These are phyloP conservation scores for Barnettozyma vustinii DNA, from an alignment of 805 yeast genomes.

Conservation along the genomic window DNA sequence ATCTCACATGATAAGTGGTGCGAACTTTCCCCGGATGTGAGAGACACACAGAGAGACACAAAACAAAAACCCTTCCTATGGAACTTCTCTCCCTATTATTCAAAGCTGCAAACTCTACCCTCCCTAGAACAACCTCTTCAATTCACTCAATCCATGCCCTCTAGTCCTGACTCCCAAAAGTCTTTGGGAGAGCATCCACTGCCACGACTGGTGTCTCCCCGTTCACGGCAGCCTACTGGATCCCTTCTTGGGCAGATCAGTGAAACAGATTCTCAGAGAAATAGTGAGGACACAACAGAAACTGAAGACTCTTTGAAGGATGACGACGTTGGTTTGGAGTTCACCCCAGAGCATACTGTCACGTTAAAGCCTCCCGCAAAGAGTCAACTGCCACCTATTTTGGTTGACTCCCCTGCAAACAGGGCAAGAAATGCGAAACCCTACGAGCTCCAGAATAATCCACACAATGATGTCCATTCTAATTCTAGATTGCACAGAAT, in stretches of 20 bases:
- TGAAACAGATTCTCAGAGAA: constrained; percentile 1
- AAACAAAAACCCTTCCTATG: not conserved
- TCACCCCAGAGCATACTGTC: constrained; percentile 7
- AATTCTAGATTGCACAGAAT: constrained; percentile 41
- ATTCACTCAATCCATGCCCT: not conserved
- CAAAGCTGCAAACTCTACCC: not conserved
- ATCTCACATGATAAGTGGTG: not conserved
- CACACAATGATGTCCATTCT: constrained; percentile 16
- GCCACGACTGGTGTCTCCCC: not conserved
- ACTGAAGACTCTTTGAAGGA: constrained; percentile 2
- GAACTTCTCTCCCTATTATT: not conserved
- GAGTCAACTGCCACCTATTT: constrained; percentile 5
- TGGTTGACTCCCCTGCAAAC: constrained; percentile 8
- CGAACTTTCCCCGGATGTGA: not conserved
- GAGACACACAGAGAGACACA: not conserved
- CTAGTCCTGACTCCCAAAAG: not conserved
- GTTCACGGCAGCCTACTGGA: not conserved
- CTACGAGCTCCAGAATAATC: constrained; percentile 17
- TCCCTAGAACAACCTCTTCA: not conserved
- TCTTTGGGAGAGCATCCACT: not conserved
- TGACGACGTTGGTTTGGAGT: constrained; percentile 3
- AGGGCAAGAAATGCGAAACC: constrained; percentile 19
- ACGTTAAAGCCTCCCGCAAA: not conserved
- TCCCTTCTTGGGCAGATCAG: constrained; percentile 5
- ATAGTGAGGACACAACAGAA: constrained; percentile 6